Evolutionary conservation across 2,329 filamentous ascomycete genomes (phyloP).

Genomic region (Periconia macrospinosa): DNA sequence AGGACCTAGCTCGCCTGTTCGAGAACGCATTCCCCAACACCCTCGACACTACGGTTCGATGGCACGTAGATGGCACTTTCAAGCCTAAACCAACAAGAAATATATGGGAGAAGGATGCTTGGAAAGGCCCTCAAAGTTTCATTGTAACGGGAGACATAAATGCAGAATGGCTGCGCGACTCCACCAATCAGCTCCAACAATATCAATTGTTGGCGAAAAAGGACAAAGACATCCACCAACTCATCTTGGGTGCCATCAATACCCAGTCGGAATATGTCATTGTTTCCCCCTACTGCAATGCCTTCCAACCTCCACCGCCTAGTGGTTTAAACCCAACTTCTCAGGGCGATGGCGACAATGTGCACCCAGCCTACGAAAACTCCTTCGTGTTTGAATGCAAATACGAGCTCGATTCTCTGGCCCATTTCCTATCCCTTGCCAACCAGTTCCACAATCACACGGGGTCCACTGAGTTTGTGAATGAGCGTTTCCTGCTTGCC

Average conservation of each 20-base stretch:
- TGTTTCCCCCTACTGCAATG: slow-evolving; percentile 94
- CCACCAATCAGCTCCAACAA: slow-evolving; percentile 88
- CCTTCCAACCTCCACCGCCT: slow-evolving; percentile 90
- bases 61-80: slow-evolving; percentile 69
- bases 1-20: slow-evolving; percentile 87
- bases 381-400: slow-evolving; percentile 95
- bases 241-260: slow-evolving; percentile 92
- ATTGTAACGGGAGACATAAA: slow-evolving; percentile 93
- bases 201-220: slow-evolving; percentile 85
- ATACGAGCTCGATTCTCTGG: slow-evolving; percentile 95
- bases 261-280: slow-evolving; percentile 96
- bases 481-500: slow-evolving; percentile 75
- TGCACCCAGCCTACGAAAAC: slow-evolving; percentile 86
- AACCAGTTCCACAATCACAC: slow-evolving; percentile 88
- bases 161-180: slow-evolving; percentile 89
- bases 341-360: slow-evolving; percentile 80
- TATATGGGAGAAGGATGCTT: slow-evolving; percentile 54
- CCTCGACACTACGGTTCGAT: slow-evolving; percentile 85
- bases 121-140: slow-evolving; percentile 87
- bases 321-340: slow-evolving; percentile 70
- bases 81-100: slow-evolving; percentile 44
- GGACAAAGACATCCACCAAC: slow-evolving; percentile 73
- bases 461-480: slow-evolving; percentile 76
- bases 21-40: slow-evolving; percentile 95
- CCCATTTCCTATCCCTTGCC: slow-evolving; percentile 81